A percentile compares a stretch with the other conserved stretches of the same genome.
Conservation (phyloP, 2,329 filamentous ascomycete species). For the Mycosphaerelloides madeirae region DNA sequence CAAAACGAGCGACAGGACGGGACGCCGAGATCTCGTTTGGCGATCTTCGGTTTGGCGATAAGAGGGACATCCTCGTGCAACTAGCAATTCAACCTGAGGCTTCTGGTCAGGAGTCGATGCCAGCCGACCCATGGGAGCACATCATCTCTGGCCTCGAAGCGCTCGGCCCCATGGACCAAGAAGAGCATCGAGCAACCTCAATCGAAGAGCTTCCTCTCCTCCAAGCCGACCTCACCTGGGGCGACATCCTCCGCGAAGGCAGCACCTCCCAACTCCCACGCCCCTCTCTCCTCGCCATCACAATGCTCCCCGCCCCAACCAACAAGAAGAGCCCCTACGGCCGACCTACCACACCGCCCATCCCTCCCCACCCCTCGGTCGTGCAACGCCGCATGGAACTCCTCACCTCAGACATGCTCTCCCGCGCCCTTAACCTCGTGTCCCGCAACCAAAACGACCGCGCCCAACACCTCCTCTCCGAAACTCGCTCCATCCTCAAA, state of each 20-base stretch:
- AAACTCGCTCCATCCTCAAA: slow-evolving; percentile 92
- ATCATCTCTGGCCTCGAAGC: slow-evolving; percentile 94
- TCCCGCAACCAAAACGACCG: slow-evolving; percentile 89
- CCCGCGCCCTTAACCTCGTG: slow-evolving; percentile 82
- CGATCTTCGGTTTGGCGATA: slow-evolving; percentile 91
- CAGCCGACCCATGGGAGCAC: slow-evolving; percentile 94
- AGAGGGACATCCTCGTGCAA: slow-evolving; percentile 89
- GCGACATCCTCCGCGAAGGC: slow-evolving; percentile 87
- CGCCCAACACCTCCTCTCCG: slow-evolving; percentile 83
- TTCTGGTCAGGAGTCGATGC: slow-evolving; percentile 72
- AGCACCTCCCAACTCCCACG: slow-evolving; percentile 79
- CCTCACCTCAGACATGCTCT: slow-evolving; percentile 96
- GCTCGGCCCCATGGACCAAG: slow-evolving; percentile 77
- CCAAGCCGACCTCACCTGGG: slow-evolving; percentile 89
- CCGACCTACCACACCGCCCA: slow-evolving; percentile 63
- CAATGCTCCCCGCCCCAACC: slow-evolving; percentile 69
- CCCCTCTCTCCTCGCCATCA: slow-evolving; percentile 88
- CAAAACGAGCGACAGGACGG: slow-evolving; percentile 88
- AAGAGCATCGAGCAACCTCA: slow-evolving; percentile 75
- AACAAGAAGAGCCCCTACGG: slow-evolving; percentile 18
- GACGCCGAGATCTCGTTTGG: slow-evolving; percentile 91
- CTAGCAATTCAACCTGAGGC: slow-evolving; percentile 87
- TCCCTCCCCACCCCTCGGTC: slow-evolving; percentile 89
- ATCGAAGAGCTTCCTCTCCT: slow-evolving; percentile 94
- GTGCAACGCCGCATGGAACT: slow-evolving; percentile 97